Percentiles rank a stretch among this genome's conserved stretches.
Evolutionary conservation across 495 filamentous ascomycete species (phyloP).

Genomic region (Xylaria acuta): DNA sequence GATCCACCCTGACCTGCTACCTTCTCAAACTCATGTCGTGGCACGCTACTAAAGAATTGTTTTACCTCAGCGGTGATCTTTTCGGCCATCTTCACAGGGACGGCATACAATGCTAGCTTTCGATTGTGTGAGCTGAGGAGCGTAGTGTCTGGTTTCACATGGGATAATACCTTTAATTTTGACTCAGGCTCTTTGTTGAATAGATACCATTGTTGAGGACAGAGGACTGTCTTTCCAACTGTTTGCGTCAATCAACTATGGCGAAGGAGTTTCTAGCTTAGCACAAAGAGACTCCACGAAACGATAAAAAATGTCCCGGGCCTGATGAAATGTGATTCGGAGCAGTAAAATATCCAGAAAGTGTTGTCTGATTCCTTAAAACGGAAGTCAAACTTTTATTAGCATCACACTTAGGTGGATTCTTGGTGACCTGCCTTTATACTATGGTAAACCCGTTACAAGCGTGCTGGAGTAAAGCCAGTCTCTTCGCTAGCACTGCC

Average conservation of each 20-base stretch:
- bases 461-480: too few relatives aligned
- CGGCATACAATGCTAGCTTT: not conserved
- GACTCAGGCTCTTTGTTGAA: not conserved
- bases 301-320: too few relatives aligned
- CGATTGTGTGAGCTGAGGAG: not conserved
- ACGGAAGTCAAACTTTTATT: too few relatives aligned
- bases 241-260: not conserved
- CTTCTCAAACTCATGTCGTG: not conserved
- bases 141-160: not conserved
- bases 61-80: not conserved
- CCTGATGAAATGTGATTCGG: too few relatives aligned
- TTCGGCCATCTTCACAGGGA: not conserved
- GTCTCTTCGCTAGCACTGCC: too few relatives aligned
- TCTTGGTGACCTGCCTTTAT: too few relatives aligned
- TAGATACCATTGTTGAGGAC: not conserved
- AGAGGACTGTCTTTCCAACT: not conserved
- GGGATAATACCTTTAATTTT: not conserved
- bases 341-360: too few relatives aligned
- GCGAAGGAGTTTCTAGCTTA: not conserved
- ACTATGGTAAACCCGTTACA: too few relatives aligned
- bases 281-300: not conserved
- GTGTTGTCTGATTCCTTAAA: too few relatives aligned
- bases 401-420: too few relatives aligned
- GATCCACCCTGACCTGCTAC: conserved; percentile 2
- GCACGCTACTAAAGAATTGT: not conserved